phyloP scores from a whole-genome alignment of 2,329 filamentous ascomycete genomes.

The Fusarium sambucinum region DNA sequence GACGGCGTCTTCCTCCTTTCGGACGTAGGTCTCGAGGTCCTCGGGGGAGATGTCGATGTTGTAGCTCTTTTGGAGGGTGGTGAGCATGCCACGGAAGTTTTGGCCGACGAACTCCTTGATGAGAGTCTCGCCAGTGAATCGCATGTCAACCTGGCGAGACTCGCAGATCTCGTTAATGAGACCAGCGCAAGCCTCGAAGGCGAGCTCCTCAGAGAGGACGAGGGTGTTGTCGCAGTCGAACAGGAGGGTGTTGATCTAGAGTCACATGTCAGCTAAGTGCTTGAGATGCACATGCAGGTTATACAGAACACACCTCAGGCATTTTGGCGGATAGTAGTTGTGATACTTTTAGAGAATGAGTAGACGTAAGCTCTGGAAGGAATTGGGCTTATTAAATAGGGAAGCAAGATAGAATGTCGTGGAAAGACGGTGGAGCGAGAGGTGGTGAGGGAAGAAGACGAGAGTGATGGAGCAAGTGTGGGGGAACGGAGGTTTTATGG shows the following conservation, averaged over 20 bases:
- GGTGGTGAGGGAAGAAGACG: conserved; percentile 18
- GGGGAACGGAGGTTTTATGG: conserved; percentile 60
- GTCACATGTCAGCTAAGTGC: conserved; percentile 8
- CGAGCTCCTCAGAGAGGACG: conserved; percentile 89
- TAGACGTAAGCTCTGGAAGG: background rate
- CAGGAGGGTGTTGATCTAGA: conserved; percentile 74
- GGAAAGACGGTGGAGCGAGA: conserved; percentile 25
- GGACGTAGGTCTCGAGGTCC: conserved; percentile 80
- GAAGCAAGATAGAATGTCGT: conserved; percentile 20
- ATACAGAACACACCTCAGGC: conserved; percentile 49
- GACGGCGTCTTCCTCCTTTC: conserved; percentile 83
- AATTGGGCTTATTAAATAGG: conserved; percentile 27
- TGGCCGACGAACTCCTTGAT: conserved; percentile 91
- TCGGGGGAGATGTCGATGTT: conserved; percentile 75
- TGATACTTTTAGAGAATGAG: conserved; percentile 2
- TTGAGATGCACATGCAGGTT: background rate
- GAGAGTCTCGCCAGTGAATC: conserved; percentile 82
- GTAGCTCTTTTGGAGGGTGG: conserved; percentile 79
- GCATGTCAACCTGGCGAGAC: conserved; percentile 70
- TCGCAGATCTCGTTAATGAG: conserved; percentile 88
- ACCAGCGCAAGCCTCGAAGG: conserved; percentile 90
- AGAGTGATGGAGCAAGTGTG: conserved; percentile 27
- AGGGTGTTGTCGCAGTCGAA: conserved; percentile 93
- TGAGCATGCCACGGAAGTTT: conserved; percentile 94
- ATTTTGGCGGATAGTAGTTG: conserved; percentile 47